Evolutionary conservation across 768 basidiomycete genomes (phyloP).

Genomic region (Tremella mesenterica): DNA sequence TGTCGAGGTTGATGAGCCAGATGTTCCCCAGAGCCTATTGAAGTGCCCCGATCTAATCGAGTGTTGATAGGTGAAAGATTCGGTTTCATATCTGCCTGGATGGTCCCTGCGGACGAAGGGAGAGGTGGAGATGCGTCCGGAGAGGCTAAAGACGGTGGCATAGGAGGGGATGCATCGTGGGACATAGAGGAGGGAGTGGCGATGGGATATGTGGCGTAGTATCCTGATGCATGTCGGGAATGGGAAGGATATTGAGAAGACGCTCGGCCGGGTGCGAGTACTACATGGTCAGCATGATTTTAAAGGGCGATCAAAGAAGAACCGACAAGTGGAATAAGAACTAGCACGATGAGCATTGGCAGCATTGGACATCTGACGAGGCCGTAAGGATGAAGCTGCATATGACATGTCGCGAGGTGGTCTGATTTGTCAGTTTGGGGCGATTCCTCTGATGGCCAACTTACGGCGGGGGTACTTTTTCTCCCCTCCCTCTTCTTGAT

Average conservation of each 20-base stretch:
- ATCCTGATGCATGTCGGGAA: slow-evolving; percentile 27
- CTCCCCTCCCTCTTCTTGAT: slow-evolving; percentile 12
- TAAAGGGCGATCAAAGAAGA: not conserved
- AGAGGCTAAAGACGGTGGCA: slow-evolving; percentile 17
- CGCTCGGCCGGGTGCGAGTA: slow-evolving; percentile 14
- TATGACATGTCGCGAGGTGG: slow-evolving; percentile 32
- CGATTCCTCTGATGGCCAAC: not conserved
- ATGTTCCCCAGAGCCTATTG: slow-evolving; percentile 10
- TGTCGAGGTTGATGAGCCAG: slow-evolving; percentile 10
- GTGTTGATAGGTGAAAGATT: slow-evolving; percentile 1
- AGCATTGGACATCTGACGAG: slow-evolving; percentile 8
- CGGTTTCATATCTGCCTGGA: slow-evolving; percentile 15
- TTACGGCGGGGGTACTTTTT: slow-evolving; percentile 34
- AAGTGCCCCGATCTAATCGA: slow-evolving; percentile 3
- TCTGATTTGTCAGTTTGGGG: slow-evolving; percentile 5
- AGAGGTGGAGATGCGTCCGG: slow-evolving; percentile 7
- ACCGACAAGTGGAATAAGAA: slow-evolving; percentile 32
- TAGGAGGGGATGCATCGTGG: slow-evolving; percentile 21
- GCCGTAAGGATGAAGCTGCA: not conserved
- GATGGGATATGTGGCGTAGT: slow-evolving; percentile 25
- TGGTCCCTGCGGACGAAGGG: slow-evolving; percentile 9
- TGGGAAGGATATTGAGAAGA: slow-evolving; percentile 16
- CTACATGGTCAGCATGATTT: slow-evolving; percentile 5
- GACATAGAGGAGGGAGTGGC: slow-evolving; percentile 15
- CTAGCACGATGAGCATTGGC: slow-evolving; percentile 10